Conservation (phyloP, 1,139 yeast species). For the Candida tropicalis region DNA sequence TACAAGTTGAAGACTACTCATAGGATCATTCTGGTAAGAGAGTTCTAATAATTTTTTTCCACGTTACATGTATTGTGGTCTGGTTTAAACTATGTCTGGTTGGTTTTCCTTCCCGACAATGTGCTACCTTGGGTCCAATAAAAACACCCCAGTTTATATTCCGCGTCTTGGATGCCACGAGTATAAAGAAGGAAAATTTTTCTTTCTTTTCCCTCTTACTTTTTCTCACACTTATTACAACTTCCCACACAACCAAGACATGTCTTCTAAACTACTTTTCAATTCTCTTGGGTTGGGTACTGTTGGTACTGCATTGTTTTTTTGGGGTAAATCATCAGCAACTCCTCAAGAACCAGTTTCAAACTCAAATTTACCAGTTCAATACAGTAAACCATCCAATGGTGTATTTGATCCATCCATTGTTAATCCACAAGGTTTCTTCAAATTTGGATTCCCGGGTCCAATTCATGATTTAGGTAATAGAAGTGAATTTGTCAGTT, state of each 20-base stretch:
- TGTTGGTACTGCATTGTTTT: constrained; percentile 42
- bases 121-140: neutral
- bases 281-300: constrained; percentile 39
- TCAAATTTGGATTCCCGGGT: constrained; percentile 92
- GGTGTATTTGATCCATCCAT: constrained; percentile 29
- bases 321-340: constrained; percentile 41
- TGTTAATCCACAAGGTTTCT: constrained; percentile 73
- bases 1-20: too few species aligned
- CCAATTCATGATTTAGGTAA: constrained; percentile 83
- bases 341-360: constrained; percentile 16
- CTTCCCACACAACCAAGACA: constrained; percentile 12
- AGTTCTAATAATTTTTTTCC: too few species aligned
- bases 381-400: constrained; percentile 15
- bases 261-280: constrained; percentile 33
- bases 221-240: neutral
- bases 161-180: neutral
- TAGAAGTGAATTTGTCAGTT: constrained; percentile 76
- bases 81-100: too few species aligned
- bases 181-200: constrained; percentile 1
- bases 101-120: too few species aligned
- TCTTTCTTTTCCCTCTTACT: neutral
- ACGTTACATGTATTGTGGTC: too few species aligned
- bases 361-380: constrained; percentile 17
- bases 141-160: constrained; percentile 2
- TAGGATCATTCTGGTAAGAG: too few species aligned